A percentile compares a stretch with the other conserved stretches of the same genome.
These are phyloP conservation scores for Dichomitus squalens DNA, from an alignment of 1,284 basidiomycete genomes.

Conservation along the genomic window DNA sequence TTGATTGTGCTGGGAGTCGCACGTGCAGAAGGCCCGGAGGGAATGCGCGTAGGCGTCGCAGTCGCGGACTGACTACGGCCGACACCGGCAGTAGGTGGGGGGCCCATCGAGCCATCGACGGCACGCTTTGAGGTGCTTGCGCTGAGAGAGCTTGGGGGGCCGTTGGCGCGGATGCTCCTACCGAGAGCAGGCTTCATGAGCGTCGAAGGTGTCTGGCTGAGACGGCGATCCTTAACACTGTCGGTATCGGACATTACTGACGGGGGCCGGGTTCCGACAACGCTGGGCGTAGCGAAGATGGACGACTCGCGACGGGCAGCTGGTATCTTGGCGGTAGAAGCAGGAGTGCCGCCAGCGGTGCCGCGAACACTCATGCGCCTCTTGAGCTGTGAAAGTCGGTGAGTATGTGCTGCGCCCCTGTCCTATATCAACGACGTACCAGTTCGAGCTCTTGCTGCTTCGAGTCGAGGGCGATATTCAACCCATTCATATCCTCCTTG, in stretches of 20 bases:
- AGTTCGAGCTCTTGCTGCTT: conserved; percentile 90
- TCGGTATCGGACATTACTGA: conserved; percentile 59
- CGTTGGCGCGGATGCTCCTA: conserved; percentile 52
- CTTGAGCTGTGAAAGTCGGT: conserved; percentile 61
- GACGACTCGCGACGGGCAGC: conserved; percentile 55
- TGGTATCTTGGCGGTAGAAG: conserved; percentile 42
- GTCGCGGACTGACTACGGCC: conserved; percentile 16
- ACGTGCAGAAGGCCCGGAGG: conserved; percentile 24
- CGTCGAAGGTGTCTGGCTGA: conserved; percentile 31
- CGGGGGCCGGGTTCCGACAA: conserved; percentile 45
- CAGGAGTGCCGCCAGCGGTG: conserved; percentile 63
- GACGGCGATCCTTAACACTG: conserved; percentile 38
- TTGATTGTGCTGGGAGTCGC: conserved; percentile 25
- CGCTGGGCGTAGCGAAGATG: conserved; percentile 46
- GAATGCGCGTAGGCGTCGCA: conserved; percentile 30
- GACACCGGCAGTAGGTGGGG: conserved; percentile 39
- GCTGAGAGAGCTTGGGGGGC: conserved; percentile 40
- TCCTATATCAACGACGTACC: conserved; percentile 50
- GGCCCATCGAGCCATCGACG: conserved; percentile 48
- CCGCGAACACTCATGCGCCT: conserved; percentile 64
- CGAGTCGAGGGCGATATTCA: conserved; percentile 86
- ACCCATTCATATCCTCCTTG: conserved; percentile 75
- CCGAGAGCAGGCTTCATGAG: conserved; percentile 39
- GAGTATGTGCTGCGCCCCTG: conserved; percentile 1
- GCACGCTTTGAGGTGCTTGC: conserved; percentile 26